Percentiles rank a stretch among this genome's conserved stretches.
These are phyloP conservation scores for Cucumis sativus DNA, from an alignment of 306 rosid genomes.

Conservation along the genomic window DNA sequence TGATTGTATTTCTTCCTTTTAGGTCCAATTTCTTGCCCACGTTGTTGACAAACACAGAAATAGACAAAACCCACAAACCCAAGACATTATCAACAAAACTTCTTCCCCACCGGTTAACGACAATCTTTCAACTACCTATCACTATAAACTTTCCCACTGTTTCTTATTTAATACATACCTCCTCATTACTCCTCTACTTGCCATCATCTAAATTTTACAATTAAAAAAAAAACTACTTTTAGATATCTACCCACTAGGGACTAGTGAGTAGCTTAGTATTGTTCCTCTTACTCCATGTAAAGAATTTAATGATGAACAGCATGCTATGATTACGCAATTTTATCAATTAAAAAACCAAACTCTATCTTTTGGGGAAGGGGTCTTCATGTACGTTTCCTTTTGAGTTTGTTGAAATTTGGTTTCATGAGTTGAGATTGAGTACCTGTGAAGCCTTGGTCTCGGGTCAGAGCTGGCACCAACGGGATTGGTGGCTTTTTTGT, in stretches of 20 bases:
- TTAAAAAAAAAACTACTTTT: too few relatives aligned
- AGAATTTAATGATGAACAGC: background rate
- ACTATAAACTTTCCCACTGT: background rate
- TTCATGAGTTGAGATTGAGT: slow-evolving; percentile 55
- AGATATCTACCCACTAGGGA: too few relatives aligned
- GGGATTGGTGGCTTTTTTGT: slow-evolving; percentile 32
- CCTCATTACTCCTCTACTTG: too few relatives aligned
- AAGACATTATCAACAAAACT: background rate
- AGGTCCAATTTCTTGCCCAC: too few relatives aligned
- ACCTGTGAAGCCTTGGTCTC: slow-evolving; percentile 22
- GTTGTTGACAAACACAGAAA: too few relatives aligned
- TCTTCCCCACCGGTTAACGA: background rate
- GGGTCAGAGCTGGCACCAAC: slow-evolving; percentile 23
- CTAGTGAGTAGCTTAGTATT: too few relatives aligned
- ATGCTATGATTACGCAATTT: too few relatives aligned
- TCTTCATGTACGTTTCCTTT: slow-evolving; percentile 36
- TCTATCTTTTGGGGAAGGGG: background rate
- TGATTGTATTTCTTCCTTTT: too few relatives aligned
- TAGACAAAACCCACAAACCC: too few relatives aligned
- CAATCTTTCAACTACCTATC: background rate
- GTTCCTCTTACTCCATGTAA: background rate
- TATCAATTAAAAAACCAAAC: background rate
- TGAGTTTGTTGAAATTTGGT: slow-evolving; percentile 59
- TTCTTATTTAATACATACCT: background rate
- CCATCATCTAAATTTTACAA: too few relatives aligned